Percentiles rank a stretch among this genome's conserved stretches.
These are phyloP conservation scores for Leucocoprinus birnbaumii DNA, from an alignment of 768 basidiomycete genomes.

Conservation along the genomic window DNA sequence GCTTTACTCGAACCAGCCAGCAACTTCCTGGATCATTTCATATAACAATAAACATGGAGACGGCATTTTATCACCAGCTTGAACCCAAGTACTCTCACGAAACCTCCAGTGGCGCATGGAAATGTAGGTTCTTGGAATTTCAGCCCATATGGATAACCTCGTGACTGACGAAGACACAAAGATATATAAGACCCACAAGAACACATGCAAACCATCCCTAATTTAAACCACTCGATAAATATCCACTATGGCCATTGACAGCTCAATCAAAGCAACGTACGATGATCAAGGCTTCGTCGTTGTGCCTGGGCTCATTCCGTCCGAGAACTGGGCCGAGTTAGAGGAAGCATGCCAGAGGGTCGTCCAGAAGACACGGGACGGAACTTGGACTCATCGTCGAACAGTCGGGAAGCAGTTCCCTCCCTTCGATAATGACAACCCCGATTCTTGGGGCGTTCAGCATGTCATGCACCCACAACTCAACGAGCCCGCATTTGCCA, in stretches of 20 bases:
- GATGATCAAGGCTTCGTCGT: conserved; percentile 66
- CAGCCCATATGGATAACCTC: background rate
- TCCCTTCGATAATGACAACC: conserved; percentile 54
- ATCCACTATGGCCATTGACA: background rate
- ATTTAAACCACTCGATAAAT: too few species aligned
- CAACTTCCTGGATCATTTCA: too few species aligned
- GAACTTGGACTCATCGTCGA: conserved; percentile 63
- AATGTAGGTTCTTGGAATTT: background rate
- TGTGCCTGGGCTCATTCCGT: conserved; percentile 50
- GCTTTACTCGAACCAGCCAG: too few species aligned
- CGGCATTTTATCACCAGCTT: too few species aligned
- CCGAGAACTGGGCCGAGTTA: conserved; percentile 35
- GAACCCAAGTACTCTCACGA: too few species aligned
- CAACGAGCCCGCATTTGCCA: conserved; percentile 52
- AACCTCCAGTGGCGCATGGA: background rate
- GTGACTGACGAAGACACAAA: background rate
- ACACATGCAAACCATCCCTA: too few species aligned
- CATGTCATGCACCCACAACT: conserved; percentile 80
- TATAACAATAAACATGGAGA: too few species aligned
- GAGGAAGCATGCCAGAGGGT: conserved; percentile 48
- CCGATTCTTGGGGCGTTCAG: conserved; percentile 81
- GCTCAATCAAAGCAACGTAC: conserved; percentile 44
- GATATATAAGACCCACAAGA: background rate
- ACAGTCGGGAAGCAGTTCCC: conserved; percentile 81
- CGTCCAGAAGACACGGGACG: conserved; percentile 51